Evolutionary conservation across 1,284 basidiomycete species (phyloP), one percentile per base, ranked within the genome.

Genomic region (Sutorius eximius): DNA sequence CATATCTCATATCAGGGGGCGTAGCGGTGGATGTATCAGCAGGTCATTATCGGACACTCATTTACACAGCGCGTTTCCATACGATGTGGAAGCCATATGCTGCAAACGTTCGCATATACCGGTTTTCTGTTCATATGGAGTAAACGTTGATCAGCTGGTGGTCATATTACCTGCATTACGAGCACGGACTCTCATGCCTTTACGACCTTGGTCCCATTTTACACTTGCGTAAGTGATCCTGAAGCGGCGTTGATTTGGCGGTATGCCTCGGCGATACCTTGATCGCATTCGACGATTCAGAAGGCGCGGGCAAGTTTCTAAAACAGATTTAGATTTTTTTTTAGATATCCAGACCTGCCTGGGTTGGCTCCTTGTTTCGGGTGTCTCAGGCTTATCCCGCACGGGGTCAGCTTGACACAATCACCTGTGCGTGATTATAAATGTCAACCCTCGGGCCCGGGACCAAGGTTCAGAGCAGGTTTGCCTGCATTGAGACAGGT

Each of bases 201-300:
- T 36, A 37, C 22, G 52, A 34, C 32, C 16, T 53, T 41, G 40
- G 33, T 30, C 44, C 44, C 16, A 20, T 54, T 40, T 44, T 52
- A 49, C 30, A 44, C 40, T 51, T 52, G 61, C 45, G 52, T 59
- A 53, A 55, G 50, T 42, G 16, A 37, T 27, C 34, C 30, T 48
- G 33, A 27, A 30, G 44, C 46, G 45, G 13, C 6, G 34, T 45
- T 7, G 27, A 51, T 48, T 34, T 53, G 36, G 53, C 36, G 29
- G 40, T 45, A 27, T 34, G 15, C 55, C 61, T 60, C 56, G 63
- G 63, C 11, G 61, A 60, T 67, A 50, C 44, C 52, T 44, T 18
- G 47, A 32, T 20, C 24, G 34, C 41, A 27, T 29, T 51, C 29
- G 13, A 34, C 3, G 20, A n/a, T 30, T 44, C 37, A 10, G 29